A percentile compares a stretch with the other conserved stretches of the same genome.
Evolutionary conservation across 208 protist genomes (phyloP).

Genomic region (Leptomonas pyrrhocoris): DNA sequence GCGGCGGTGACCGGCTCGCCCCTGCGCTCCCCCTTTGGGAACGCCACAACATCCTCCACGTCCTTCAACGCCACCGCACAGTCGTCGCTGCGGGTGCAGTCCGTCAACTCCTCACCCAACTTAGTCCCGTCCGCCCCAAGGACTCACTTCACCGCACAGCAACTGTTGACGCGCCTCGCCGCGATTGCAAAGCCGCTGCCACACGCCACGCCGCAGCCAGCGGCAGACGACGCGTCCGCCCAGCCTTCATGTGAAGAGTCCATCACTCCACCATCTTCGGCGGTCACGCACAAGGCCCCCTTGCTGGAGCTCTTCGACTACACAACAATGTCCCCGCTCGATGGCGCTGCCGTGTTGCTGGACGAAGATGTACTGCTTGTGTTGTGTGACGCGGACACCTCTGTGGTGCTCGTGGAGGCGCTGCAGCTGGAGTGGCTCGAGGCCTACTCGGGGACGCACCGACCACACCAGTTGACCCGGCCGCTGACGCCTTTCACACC

Average conservation of each 20-base stretch:
- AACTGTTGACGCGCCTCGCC: constrained; percentile 24
- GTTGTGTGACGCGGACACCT: constrained; percentile 22
- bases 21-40: constrained; percentile 12
- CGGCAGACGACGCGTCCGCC: neutral
- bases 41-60: neutral
- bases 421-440: constrained; percentile 39
- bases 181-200: neutral
- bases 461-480: constrained; percentile 5
- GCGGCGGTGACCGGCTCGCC: constrained; percentile 3
- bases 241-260: neutral
- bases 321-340: constrained; percentile 22
- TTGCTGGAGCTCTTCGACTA: constrained; percentile 28
- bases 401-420: constrained; percentile 26
- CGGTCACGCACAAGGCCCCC: constrained; percentile 6
- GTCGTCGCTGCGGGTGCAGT: constrained; percentile 18
- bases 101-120: constrained; percentile 15
- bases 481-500: neutral
- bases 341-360: constrained; percentile 8
- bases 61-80: constrained; percentile 13
- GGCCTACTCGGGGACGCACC: constrained; percentile 26
- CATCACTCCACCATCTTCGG: neutral
- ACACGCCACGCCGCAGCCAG: neutral
- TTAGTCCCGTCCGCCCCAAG: neutral
- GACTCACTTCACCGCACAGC: constrained; percentile 5
- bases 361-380: constrained; percentile 31